A percentile compares a stretch with the other conserved stretches of the same genome.
These are phyloP conservation scores for Arthrocladium fulminans DNA, from an alignment of 2,329 filamentous ascomycete species.

Conservation along the genomic window DNA sequence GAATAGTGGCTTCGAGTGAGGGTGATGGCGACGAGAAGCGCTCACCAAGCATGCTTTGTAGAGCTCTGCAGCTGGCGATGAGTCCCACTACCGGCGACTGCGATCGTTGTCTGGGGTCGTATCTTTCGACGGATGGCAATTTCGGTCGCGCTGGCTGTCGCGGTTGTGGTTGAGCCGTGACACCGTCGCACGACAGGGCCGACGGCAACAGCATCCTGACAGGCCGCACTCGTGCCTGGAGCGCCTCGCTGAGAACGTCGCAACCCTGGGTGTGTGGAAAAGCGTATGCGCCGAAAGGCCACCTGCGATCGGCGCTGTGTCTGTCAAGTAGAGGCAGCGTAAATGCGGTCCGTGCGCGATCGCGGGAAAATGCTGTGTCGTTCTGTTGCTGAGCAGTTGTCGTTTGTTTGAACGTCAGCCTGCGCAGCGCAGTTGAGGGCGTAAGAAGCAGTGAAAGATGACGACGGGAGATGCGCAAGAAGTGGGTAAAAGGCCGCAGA, in stretches of 20 bases:
- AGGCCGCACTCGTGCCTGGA: constrained; percentile 19
- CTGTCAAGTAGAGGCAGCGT: too few relatives aligned
- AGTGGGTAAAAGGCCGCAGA: neutral
- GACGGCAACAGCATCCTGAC: constrained; percentile 36
- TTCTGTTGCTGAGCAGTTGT: too few relatives aligned
- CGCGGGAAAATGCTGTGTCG: too few relatives aligned
- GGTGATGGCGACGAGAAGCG: constrained; percentile 15
- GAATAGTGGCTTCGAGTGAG: constrained; percentile 21
- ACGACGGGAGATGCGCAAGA: neutral
- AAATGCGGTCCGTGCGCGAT: too few relatives aligned
- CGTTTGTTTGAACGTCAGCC: too few relatives aligned
- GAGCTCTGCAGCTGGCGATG: constrained; percentile 22
- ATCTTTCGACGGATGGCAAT: constrained; percentile 29
- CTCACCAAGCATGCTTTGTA: constrained; percentile 21
- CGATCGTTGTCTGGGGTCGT: constrained; percentile 12
- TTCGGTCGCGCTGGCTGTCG: constrained; percentile 15
- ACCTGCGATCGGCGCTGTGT: neutral
- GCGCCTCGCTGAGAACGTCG: neutral
- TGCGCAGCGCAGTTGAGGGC: too few relatives aligned
- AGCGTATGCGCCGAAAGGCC: neutral
- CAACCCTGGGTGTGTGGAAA: neutral
- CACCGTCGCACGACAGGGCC: constrained; percentile 35
- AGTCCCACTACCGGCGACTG: constrained; percentile 26
- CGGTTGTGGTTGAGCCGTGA: constrained; percentile 26
- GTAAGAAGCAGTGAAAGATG: neutral